A percentile compares a stretch with the other conserved stretches of the same genome.
phyloP scores from a whole-genome alignment of 2,329 filamentous ascomycete species.

The Fusarium sp. region DNA sequence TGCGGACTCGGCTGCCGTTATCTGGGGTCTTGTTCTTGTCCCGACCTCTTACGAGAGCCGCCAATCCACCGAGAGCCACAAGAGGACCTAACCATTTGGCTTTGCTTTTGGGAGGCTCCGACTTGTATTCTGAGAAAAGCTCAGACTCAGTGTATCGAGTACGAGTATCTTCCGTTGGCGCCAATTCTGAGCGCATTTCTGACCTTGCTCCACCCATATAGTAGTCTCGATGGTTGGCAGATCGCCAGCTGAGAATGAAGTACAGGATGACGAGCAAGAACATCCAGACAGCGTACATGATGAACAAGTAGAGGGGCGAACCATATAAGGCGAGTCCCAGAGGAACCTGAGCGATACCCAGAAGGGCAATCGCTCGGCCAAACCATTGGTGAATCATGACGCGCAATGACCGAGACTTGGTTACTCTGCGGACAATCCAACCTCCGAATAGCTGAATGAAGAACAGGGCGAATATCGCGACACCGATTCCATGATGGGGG shows the following conservation, averaged over 20 bases:
- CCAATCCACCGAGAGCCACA: slow-evolving; percentile 64
- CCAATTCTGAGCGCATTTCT: slow-evolving; percentile 58
- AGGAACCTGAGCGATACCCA: slow-evolving; percentile 89
- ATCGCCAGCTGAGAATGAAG: slow-evolving; percentile 82
- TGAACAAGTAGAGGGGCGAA: slow-evolving; percentile 85
- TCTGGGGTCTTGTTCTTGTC: slow-evolving; percentile 57
- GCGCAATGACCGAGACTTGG: slow-evolving; percentile 63
- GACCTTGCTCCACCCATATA: slow-evolving; percentile 71
- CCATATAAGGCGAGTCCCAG: slow-evolving; percentile 93
- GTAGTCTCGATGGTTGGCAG: slow-evolving; percentile 68
- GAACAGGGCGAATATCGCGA: slow-evolving; percentile 81
- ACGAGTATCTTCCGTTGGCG: slow-evolving; percentile 60
- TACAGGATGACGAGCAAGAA: slow-evolving; percentile 79
- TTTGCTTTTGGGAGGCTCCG: slow-evolving; percentile 52
- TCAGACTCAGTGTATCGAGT: slow-evolving; percentile 58
- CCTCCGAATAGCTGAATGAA: slow-evolving; percentile 79
- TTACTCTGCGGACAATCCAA: slow-evolving; percentile 69
- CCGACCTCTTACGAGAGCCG: slow-evolving; percentile 61
- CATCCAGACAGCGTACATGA: slow-evolving; percentile 86
- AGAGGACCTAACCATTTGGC: slow-evolving; percentile 66
- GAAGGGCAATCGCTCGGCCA: slow-evolving; percentile 80
- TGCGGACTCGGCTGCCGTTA: slow-evolving; percentile 59
- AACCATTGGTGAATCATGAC: slow-evolving; percentile 88
- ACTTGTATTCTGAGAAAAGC: slow-evolving; percentile 54
- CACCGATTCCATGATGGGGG: slow-evolving; percentile 86